Evolutionary conservation across 148 eudicot genomes (phyloP), one percentile per base, ranked within the genome.

Genomic region (Cornus florida): DNA sequence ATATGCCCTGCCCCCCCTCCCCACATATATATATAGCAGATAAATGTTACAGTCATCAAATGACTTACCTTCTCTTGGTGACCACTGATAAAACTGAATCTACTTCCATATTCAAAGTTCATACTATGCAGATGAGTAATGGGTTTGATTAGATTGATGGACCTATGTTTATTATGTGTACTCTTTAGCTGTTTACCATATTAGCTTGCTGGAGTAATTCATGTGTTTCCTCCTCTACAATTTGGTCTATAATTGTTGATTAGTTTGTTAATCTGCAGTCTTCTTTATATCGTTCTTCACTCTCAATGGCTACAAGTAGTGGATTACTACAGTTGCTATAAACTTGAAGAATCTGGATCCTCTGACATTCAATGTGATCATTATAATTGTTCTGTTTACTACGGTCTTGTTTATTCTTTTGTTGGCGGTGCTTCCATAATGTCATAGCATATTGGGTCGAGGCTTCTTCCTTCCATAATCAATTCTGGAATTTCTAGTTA

Each of bases 41-140:
- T 35, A 53, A 53, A 53, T 53, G 59, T 53, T 11, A 53, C 3
- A 53, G 4, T 53, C 48, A 6, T 6, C 48, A 43, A 6, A 1
- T 43, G 48, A 53, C 19, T 11, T 41, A 65, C 41, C 67, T 46
- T 14, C 41, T 73, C 38, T 35, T 35, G 38, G 38, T 43, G 48
- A 43, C 10, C 48, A 43, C 48, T 43, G 10, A 43, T 43, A 43
- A 43, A 43, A 43, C 48, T 43, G 23, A 32, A 28, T 22, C 53
- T 31, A 12, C 70, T 17, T 75, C 24, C 22, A 41, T 65, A 65
- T 60, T 43, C 77, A 20, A 74, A 74, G 19, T 33, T 75, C 17
- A 41, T 13, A 23, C 13, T 7, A 19, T 39, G 69, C 78, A 65
- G 22, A n/a, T n/a, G 57, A 39, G 69, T 9, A 12, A 23, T 65